Evolutionary conservation across 2,329 filamentous ascomycete genomes (phyloP).

Genomic region (Rachicladosporium sp.): DNA sequence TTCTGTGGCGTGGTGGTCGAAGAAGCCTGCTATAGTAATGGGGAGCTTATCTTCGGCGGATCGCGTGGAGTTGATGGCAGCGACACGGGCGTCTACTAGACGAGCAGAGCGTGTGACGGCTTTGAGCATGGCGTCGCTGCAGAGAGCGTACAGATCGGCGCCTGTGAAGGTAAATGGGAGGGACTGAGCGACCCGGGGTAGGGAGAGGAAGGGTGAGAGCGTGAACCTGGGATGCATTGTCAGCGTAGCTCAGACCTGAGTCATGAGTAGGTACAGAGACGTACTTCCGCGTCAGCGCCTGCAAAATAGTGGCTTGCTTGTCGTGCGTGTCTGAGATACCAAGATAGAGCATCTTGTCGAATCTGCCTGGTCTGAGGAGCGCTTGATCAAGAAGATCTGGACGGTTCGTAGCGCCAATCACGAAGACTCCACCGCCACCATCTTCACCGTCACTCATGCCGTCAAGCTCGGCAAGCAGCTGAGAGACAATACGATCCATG

Average conservation of each 20-base stretch:
- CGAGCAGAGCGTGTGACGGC: conserved; percentile 85
- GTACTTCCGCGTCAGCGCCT: conserved; percentile 87
- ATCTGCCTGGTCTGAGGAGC: conserved; percentile 74
- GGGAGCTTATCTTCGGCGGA: conserved; percentile 14
- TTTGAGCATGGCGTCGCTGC: conserved; percentile 97
- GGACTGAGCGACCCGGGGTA: conserved; percentile 58
- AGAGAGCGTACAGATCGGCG: conserved; percentile 92
- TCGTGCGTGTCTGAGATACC: conserved; percentile 94
- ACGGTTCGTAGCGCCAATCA: conserved; percentile 90
- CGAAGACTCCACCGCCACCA: conserved; percentile 73
- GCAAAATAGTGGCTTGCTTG: conserved; percentile 87
- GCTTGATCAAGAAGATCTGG: conserved; percentile 89
- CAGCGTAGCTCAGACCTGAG: conserved; percentile 1
- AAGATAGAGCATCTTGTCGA: conserved; percentile 97
- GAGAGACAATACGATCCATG: conserved; percentile 95
- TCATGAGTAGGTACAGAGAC: conserved; percentile 23
- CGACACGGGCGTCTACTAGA: conserved; percentile 72
- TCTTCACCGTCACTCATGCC: conserved; percentile 94
- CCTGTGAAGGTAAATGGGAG: conserved; percentile 95
- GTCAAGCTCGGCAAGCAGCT: conserved; percentile 86
- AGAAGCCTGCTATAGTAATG: conserved; percentile 84
- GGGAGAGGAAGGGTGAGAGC: conserved; percentile 65
- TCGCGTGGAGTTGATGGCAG: conserved; percentile 46
- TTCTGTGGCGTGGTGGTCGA: conserved; percentile 75
- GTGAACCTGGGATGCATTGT: conserved; percentile 52